These are phyloP conservation scores for Microcera coccophila DNA, from an alignment of 2,329 filamentous ascomycete species.

Conservation along the genomic window DNA sequence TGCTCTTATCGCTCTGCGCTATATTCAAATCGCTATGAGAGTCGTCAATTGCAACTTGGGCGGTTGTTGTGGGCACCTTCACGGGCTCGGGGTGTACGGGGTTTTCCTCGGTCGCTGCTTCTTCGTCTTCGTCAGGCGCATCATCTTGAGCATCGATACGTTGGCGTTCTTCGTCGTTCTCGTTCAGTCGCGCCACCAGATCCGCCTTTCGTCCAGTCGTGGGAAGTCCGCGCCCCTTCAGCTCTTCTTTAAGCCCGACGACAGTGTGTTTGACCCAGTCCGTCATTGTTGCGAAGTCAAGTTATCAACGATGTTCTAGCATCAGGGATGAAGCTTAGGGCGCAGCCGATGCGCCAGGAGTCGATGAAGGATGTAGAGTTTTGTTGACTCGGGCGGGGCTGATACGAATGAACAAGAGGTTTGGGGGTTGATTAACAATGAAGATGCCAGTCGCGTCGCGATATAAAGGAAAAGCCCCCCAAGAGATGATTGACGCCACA, in stretches of 20 bases:
- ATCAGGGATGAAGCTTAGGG: neutral
- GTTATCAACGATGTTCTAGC: neutral
- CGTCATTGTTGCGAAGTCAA: constrained; percentile 36
- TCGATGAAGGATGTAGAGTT: neutral
- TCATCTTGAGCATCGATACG: constrained; percentile 9
- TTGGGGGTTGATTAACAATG: neutral
- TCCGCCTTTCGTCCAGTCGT: constrained; percentile 68
- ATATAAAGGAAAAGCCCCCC: constrained; percentile 4
- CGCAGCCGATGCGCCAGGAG: neutral
- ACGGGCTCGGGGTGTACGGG: constrained; percentile 11
- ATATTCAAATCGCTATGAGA: constrained; percentile 4
- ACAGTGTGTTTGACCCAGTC: constrained; percentile 65
- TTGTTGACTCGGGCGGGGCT: neutral
- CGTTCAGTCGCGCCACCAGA: constrained; percentile 60
- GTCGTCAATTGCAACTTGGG: constrained; percentile 5
- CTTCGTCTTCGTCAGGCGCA: constrained; percentile 11
- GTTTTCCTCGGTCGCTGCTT: constrained; percentile 6
- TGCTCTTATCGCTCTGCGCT: neutral
- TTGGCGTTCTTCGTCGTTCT: constrained; percentile 15
- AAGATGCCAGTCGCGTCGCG: constrained; percentile 8
- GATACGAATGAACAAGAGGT: constrained; percentile 1
- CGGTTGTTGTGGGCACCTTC: constrained; percentile 8
- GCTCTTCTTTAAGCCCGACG: constrained; percentile 68
- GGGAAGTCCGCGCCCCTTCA: constrained; percentile 67
- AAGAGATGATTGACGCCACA: constrained; percentile 1